phyloP scores from a whole-genome alignment of 371 early-diverging fungal genomes.

The Saksenaea vasiformis region DNA sequence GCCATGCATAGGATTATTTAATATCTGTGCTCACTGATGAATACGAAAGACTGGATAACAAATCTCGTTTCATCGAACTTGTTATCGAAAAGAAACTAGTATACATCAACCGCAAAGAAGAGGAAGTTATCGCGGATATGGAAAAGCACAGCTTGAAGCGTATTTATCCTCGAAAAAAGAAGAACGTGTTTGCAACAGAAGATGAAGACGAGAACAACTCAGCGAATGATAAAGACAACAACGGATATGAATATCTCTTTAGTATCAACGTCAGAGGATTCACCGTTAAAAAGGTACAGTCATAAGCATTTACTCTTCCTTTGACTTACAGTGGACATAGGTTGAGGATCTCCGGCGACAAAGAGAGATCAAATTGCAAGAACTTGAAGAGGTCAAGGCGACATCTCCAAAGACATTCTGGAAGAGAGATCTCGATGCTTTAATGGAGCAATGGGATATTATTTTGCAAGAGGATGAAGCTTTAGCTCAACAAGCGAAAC shows the following conservation, averaged over 20 bases:
- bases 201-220: conserved; percentile 41
- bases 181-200: conserved; percentile 39
- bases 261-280: conserved; percentile 93
- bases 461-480: conserved; percentile 38
- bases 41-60: conserved; percentile 83
- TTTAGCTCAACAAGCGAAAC: conserved; percentile 25
- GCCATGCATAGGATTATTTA: conserved; percentile 41
- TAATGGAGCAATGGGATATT: conserved; percentile 76
- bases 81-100: conserved; percentile 85
- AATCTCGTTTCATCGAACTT: conserved; percentile 92
- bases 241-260: conserved; percentile 94
- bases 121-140: conserved; percentile 82
- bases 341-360: conserved; percentile 83
- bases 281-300: conserved; percentile 83
- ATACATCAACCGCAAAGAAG: conserved; percentile 88
- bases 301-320: background rate
- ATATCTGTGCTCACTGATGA: conserved; percentile 77
- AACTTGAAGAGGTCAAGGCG: conserved; percentile 71
- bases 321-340: conserved; percentile 19
- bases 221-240: conserved; percentile 8
- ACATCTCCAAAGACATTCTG: conserved; percentile 87
- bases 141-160: conserved; percentile 68
- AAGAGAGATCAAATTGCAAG: conserved; percentile 64
- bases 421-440: conserved; percentile 85
- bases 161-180: conserved; percentile 56